Evolutionary conservation across 1,284 basidiomycete species (phyloP).

Genomic region (Sporisorium reilianum): DNA sequence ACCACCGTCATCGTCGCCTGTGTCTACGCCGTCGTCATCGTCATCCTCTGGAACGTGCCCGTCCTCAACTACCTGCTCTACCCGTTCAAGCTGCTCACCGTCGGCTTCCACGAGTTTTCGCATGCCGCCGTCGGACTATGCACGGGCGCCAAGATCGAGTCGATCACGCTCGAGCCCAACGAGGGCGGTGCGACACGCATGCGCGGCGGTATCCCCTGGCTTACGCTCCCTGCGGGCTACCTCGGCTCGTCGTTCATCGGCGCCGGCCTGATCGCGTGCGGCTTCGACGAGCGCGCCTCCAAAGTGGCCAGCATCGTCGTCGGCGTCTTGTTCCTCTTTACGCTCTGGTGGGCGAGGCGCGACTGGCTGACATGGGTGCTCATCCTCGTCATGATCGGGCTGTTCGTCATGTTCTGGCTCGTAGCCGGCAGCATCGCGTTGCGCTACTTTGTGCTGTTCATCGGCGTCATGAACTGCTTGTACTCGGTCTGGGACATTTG

Average conservation of each 20-base stretch:
- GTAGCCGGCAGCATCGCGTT: constrained; percentile 56
- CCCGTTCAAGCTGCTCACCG: constrained; percentile 68
- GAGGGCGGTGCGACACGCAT: constrained; percentile 93
- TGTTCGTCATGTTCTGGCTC: constrained; percentile 60
- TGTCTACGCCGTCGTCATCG: constrained; percentile 60
- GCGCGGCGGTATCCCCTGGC: constrained; percentile 88
- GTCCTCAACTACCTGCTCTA: constrained; percentile 66
- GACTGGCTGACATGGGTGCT: constrained; percentile 76
- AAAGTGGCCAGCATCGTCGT: constrained; percentile 88
- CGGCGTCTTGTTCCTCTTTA: constrained; percentile 88
- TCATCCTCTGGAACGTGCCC: constrained; percentile 64
- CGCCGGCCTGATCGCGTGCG: constrained; percentile 87
- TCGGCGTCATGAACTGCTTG: constrained; percentile 73
- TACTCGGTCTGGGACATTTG: constrained; percentile 64
- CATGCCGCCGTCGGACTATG: constrained; percentile 73
- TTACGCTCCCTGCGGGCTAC: constrained; percentile 78
- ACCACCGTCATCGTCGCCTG: constrained; percentile 68
- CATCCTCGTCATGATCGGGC: constrained; percentile 57
- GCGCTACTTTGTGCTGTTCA: constrained; percentile 82
- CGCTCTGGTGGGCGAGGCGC: constrained; percentile 84
- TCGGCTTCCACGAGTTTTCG: constrained; percentile 60
- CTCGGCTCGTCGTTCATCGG: constrained; percentile 85
- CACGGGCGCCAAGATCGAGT: constrained; percentile 91
- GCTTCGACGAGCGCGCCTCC: constrained; percentile 90
- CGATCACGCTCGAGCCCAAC: constrained; percentile 72